Conservation (phyloP, 495 filamentous ascomycete species). For the Rostrohypoxylon terebratum region DNA sequence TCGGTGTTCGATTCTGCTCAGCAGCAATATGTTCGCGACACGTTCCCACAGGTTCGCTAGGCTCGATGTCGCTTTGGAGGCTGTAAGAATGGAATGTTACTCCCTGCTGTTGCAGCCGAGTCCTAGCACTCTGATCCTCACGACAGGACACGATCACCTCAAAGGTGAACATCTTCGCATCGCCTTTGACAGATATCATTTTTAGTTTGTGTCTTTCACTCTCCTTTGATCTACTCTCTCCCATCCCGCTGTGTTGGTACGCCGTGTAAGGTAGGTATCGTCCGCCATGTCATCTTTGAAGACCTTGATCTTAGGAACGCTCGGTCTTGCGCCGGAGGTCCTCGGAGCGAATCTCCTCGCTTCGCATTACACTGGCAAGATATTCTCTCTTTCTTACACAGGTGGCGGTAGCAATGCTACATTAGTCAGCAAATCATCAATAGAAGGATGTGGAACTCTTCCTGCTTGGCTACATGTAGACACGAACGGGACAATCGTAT, state of each 20-base stretch:
- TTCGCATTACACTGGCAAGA: constrained; percentile 57
- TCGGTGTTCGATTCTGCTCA: constrained; percentile 21
- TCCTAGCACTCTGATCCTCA: constrained; percentile 22
- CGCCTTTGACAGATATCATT: neutral
- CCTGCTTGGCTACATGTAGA: constrained; percentile 70
- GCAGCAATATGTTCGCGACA: constrained; percentile 44
- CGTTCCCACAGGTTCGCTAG: constrained; percentile 21
- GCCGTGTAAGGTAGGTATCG: constrained; percentile 11
- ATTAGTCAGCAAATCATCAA: constrained; percentile 49
- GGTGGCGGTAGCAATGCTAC: constrained; percentile 41
- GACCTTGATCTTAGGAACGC: constrained; percentile 43
- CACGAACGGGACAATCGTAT: constrained; percentile 59
- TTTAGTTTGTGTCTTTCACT: constrained; percentile 17
- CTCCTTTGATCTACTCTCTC: constrained; percentile 24
- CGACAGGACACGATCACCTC: constrained; percentile 30
- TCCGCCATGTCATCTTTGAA: constrained; percentile 47
- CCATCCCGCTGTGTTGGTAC: constrained; percentile 15
- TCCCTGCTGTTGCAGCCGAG: constrained; percentile 11
- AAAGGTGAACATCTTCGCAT: constrained; percentile 39
- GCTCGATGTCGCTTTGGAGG: constrained; percentile 30
- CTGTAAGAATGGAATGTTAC: constrained; percentile 24
- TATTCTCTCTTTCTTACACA: constrained; percentile 54
- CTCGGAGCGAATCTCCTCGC: constrained; percentile 55
- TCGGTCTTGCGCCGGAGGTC: constrained; percentile 48
- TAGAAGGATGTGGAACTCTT: constrained; percentile 51